Evolutionary conservation across 768 basidiomycete species (phyloP).

Genomic region (Leccinum boreale): DNA sequence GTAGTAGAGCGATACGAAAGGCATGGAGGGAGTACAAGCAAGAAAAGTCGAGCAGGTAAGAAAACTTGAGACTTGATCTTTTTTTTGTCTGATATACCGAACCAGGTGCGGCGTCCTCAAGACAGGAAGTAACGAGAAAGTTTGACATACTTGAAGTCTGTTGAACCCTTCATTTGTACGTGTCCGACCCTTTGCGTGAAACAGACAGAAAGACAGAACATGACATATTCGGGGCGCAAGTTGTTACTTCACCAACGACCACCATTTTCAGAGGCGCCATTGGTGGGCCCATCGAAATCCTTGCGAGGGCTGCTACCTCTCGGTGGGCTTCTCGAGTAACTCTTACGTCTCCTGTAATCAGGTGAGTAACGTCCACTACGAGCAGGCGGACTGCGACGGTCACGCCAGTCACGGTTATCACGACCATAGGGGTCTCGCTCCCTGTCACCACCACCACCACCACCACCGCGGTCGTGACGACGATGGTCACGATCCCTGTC

Average conservation of each 20-base stretch:
- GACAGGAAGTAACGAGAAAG: constrained; percentile 47
- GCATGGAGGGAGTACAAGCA: constrained; percentile 37
- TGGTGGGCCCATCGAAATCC: constrained; percentile 46
- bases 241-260: constrained; percentile 59
- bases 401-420: constrained; percentile 73
- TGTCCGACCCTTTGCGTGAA: constrained; percentile 41
- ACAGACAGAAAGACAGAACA: constrained; percentile 28
- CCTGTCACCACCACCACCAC: constrained; percentile 27
- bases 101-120: constrained; percentile 46
- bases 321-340: constrained; percentile 79
- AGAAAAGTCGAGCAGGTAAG: constrained; percentile 53
- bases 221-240: constrained; percentile 16
- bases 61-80: constrained; percentile 68
- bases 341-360: constrained; percentile 70
- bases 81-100: constrained; percentile 52
- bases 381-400: constrained; percentile 73
- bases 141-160: constrained; percentile 47
- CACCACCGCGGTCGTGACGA: constrained; percentile 31
- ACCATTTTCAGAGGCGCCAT: constrained; percentile 38
- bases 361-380: constrained; percentile 71
- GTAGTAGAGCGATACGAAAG: constrained; percentile 46
- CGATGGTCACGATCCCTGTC: constrained; percentile 46
- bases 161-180: constrained; percentile 41
- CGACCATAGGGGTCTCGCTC: constrained; percentile 67
- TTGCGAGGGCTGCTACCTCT: constrained; percentile 60